phyloP scores from a whole-genome alignment of 352 stramenopile genomes.

The Globisporangium viniferum region DNA sequence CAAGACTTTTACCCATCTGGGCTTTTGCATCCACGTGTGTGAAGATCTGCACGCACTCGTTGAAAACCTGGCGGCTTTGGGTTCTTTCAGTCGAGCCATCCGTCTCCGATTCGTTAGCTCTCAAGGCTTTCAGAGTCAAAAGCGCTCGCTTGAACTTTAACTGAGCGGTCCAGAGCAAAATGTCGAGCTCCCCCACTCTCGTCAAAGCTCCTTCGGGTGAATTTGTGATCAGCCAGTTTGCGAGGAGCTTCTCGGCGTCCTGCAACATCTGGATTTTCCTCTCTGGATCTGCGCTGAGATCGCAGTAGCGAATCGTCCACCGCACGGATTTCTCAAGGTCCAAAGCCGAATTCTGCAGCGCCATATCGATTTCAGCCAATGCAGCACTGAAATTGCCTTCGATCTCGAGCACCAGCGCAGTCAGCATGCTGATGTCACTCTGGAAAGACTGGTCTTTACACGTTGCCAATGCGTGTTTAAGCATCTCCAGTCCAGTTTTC shows the following conservation, averaged over 20 bases:
- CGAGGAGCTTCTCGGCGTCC: conserved; percentile 21
- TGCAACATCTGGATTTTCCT: conserved; percentile 17
- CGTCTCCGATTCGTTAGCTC: not conserved
- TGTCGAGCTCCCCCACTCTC: conserved; percentile 15
- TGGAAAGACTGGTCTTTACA: not conserved
- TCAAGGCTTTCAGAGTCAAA: conserved; percentile 13
- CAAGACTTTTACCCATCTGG: conserved; percentile 5
- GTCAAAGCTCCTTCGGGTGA: not conserved
- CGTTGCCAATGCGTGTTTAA: conserved; percentile 18
- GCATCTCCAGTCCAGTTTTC: conserved; percentile 48
- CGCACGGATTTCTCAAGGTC: conserved; percentile 27
- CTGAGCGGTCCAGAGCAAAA: conserved; percentile 27
- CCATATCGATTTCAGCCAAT: conserved; percentile 17
- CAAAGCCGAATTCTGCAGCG: conserved; percentile 21
- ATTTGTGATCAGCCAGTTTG: conserved; percentile 14
- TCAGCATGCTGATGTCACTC: conserved; percentile 11
- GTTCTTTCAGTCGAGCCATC: not conserved
- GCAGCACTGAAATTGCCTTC: conserved; percentile 30
- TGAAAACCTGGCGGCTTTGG: conserved; percentile 2
- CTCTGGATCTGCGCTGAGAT: conserved; percentile 17
- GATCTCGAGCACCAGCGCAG: conserved; percentile 32
- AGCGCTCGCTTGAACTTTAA: conserved; percentile 33
- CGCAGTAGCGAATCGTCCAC: conserved; percentile 31
- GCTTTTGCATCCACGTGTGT: conserved; percentile 11
- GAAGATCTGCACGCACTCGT: conserved; percentile 17